Conservation (phyloP, 1,284 basidiomycete genomes). For the Ustilago esculenta region DNA sequence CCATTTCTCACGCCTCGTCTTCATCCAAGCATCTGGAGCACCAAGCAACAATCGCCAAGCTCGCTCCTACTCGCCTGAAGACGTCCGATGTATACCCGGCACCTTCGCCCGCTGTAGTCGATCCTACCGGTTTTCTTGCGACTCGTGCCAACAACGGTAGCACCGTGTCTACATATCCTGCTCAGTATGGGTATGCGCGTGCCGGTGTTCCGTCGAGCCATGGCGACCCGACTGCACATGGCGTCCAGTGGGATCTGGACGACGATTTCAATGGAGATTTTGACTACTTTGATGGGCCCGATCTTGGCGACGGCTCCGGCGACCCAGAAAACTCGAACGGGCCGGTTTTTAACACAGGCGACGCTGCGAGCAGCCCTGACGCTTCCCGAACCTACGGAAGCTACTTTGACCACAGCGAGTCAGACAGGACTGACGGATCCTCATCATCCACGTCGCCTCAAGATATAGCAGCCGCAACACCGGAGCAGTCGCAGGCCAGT, state of each 20-base stretch:
- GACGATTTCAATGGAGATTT: constrained; percentile 72
- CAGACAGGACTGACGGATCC: constrained; percentile 47
- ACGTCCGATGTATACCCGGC: constrained; percentile 71
- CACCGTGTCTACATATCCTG: constrained; percentile 42
- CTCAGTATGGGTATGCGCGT: constrained; percentile 42
- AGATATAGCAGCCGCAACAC: constrained; percentile 40
- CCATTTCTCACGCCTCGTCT: constrained; percentile 41
- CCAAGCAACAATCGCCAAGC: constrained; percentile 78
- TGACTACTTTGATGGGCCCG: constrained; percentile 75
- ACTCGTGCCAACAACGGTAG: constrained; percentile 39
- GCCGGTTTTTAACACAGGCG: constrained; percentile 52
- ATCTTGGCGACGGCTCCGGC: constrained; percentile 65
- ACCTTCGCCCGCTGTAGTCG: constrained; percentile 74
- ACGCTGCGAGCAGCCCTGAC: constrained; percentile 53
- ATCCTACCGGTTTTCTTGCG: constrained; percentile 68
- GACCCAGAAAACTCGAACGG: constrained; percentile 32
- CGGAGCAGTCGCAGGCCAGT: constrained; percentile 46
- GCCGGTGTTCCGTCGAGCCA: constrained; percentile 23
- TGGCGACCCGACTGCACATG: constrained; percentile 42
- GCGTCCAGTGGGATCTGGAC: constrained; percentile 65
- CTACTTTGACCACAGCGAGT: constrained; percentile 53
- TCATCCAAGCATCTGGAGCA: constrained; percentile 25
- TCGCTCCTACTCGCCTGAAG: constrained; percentile 92
- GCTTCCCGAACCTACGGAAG: constrained; percentile 46
- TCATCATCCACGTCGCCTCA: constrained; percentile 50